These are phyloP conservation scores for Fusarium papillatum DNA, from an alignment of 2,329 filamentous ascomycete species.

Conservation along the genomic window DNA sequence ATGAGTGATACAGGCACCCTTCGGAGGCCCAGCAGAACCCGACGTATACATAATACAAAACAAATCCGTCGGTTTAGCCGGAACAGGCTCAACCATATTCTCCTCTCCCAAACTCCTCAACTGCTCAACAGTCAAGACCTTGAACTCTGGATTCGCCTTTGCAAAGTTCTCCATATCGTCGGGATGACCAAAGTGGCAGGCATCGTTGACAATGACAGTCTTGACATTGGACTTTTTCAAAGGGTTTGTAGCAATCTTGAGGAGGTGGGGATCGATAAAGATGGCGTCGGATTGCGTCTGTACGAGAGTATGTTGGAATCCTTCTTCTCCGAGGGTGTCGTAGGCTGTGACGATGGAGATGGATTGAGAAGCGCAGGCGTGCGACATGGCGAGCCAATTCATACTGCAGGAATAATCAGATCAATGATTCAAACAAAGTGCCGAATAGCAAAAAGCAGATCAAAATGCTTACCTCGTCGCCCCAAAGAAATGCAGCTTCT, in stretches of 20 bases:
- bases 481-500: slow-evolving; percentile 85
- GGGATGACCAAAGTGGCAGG: slow-evolving; percentile 63
- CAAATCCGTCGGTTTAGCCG: slow-evolving; percentile 80
- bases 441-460: no score
- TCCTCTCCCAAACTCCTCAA: slow-evolving; percentile 69
- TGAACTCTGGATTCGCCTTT: slow-evolving; percentile 65
- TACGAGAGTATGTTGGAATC: slow-evolving; percentile 87
- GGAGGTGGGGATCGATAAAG: slow-evolving; percentile 86
- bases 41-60: slow-evolving; percentile 92
- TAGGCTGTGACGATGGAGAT: slow-evolving; percentile 95
- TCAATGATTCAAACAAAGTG: no score
- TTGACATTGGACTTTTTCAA: slow-evolving; percentile 68
- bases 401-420: slow-evolving; percentile 60
- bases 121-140: slow-evolving; percentile 66
- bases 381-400: slow-evolving; percentile 87
- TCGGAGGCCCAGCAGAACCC: slow-evolving; percentile 88
- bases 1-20: slow-evolving; percentile 90
- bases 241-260: slow-evolving; percentile 69
- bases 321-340: slow-evolving; percentile 88
- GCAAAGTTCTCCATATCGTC: slow-evolving; percentile 68
- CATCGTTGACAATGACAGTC: slow-evolving; percentile 73
- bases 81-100: slow-evolving; percentile 77
- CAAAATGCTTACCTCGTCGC: slow-evolving; percentile 72
- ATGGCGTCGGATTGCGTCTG: slow-evolving; percentile 86
- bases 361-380: slow-evolving; percentile 85